Base-by-base conservation (phyloP, 805 yeast genomes). In the Yamadazyma paraphyllophila region DNA sequence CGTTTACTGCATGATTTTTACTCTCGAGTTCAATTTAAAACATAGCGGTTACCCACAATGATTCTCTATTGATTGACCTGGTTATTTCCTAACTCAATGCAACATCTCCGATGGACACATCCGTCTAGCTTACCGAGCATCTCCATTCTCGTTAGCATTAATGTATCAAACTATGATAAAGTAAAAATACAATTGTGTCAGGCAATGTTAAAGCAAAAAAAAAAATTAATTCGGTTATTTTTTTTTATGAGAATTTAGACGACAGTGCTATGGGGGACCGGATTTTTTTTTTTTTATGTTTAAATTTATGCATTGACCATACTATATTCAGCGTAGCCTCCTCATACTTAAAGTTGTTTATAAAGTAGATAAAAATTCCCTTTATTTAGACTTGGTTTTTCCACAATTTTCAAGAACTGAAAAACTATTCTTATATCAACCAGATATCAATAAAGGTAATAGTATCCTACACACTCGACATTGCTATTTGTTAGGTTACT, bases 361-460 rank as follows among this genome's bases (percentile, higher is more conserved):
- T 44, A 45, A 48, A 45, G 42, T 38, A 25, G 4, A 4, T 13
- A 41, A 17, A 45, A 35, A 31, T 48, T 41, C 48, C 33, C 36
- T 40, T 40, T n/a, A 17, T 10, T 39, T 17, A 30, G n/a, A 7
- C 15, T 34, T 39, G 13, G 15, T 32, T 29, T 34, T 39, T 38
- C 26, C 41, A 39, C 17, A 44, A 25, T 39, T 44, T 44, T 34
- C 39, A 44, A 13, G 15, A 30, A 13, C 20, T 32, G 33, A 41
- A 25, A 30, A 37, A 10, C 13, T 15, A n/a, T 10, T n/a, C 17
- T 5, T 17, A n/a, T 35, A 16, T 12, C 26, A 17, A 10, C 9
- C 38, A 17, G 10, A 20, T 17, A 12, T 35, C 27, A 11, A 6
- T 32, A 32, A 32, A 32, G 36, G 36, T 32, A 9, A 32, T 10